A percentile compares a stretch with the other conserved stretches of the same genome.
Evolutionary conservation across 768 basidiomycete genomes (phyloP).

Genomic region (Lyophyllum atratum): DNA sequence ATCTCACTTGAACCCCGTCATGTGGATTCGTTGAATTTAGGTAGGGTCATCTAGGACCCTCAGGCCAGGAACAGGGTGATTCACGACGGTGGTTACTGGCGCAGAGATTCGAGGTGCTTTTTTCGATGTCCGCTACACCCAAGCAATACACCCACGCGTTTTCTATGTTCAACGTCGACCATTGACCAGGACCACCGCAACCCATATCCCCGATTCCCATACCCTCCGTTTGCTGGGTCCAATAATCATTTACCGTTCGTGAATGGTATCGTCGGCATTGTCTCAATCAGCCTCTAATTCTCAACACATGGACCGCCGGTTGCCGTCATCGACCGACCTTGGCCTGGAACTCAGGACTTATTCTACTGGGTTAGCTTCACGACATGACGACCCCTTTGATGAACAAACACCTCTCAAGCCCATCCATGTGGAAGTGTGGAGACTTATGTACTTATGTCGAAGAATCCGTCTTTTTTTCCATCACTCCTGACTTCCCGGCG

Average conservation of each 20-base stretch:
- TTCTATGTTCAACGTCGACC: background rate
- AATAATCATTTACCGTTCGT: too few relatives aligned
- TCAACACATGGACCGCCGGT: too few relatives aligned
- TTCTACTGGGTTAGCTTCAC: background rate
- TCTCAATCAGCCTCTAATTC: too few relatives aligned
- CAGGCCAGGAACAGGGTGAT: background rate
- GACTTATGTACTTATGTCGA: background rate
- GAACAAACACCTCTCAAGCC: background rate
- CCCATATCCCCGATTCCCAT: too few relatives aligned
- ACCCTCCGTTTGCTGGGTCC: too few relatives aligned
- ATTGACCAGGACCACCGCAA: too few relatives aligned
- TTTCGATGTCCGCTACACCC: background rate
- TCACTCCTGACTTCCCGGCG: background rate
- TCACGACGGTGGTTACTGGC: too few relatives aligned
- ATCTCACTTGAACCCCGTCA: constrained; percentile 1
- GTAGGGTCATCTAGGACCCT: background rate
- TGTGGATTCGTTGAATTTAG: background rate
- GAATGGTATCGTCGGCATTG: too few relatives aligned
- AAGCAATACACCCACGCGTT: background rate
- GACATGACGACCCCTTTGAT: background rate
- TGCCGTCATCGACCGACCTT: too few relatives aligned
- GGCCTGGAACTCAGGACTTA: background rate
- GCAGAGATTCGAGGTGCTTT: background rate
- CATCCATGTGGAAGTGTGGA: background rate
- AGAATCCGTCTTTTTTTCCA: background rate